phyloP scores from a whole-genome alignment of 2,329 filamentous ascomycete genomes.

The Fusarium devonianum region DNA sequence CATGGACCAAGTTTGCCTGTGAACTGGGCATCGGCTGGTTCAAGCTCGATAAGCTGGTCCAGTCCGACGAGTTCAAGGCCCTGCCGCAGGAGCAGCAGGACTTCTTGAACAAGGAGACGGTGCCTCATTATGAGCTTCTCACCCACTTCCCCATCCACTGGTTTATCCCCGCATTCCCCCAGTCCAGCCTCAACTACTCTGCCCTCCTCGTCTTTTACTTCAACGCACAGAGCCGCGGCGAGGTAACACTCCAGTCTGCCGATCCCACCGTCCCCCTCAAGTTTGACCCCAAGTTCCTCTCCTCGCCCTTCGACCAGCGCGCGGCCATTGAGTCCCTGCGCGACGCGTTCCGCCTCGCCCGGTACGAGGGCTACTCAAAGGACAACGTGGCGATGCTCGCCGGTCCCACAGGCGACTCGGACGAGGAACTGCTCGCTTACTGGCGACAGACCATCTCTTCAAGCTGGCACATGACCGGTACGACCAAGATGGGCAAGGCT shows the following conservation, averaged over 20 bases:
- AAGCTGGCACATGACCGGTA: constrained; percentile 65
- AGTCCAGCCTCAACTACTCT: constrained; percentile 50
- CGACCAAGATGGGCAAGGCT: constrained; percentile 62
- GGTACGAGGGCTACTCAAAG: constrained; percentile 52
- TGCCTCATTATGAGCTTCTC: constrained; percentile 65
- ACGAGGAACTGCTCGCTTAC: constrained; percentile 59
- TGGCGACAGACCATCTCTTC: constrained; percentile 54
- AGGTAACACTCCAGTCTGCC: constrained; percentile 59
- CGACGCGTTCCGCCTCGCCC: constrained; percentile 51
- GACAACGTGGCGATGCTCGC: constrained; percentile 51
- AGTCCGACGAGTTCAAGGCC: constrained; percentile 56
- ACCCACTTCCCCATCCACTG: constrained; percentile 55
- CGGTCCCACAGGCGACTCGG: constrained; percentile 55
- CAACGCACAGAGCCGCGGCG: constrained; percentile 62
- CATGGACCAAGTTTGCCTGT: constrained; percentile 51
- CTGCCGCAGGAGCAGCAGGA: constrained; percentile 54
- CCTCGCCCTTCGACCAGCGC: constrained; percentile 61
- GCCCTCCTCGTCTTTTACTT: constrained; percentile 56
- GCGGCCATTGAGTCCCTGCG: constrained; percentile 57
- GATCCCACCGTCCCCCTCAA: constrained; percentile 58
- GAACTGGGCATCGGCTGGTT: constrained; percentile 53
- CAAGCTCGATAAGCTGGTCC: constrained; percentile 51
- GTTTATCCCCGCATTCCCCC: constrained; percentile 49
- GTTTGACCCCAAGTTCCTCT: constrained; percentile 62
- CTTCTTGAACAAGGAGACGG: constrained; percentile 55